Percentiles rank a stretch among this genome's conserved stretches.
These are phyloP conservation scores for Starmerella ratchasimensis DNA, from an alignment of 805 yeast genomes.

Conservation along the genomic window DNA sequence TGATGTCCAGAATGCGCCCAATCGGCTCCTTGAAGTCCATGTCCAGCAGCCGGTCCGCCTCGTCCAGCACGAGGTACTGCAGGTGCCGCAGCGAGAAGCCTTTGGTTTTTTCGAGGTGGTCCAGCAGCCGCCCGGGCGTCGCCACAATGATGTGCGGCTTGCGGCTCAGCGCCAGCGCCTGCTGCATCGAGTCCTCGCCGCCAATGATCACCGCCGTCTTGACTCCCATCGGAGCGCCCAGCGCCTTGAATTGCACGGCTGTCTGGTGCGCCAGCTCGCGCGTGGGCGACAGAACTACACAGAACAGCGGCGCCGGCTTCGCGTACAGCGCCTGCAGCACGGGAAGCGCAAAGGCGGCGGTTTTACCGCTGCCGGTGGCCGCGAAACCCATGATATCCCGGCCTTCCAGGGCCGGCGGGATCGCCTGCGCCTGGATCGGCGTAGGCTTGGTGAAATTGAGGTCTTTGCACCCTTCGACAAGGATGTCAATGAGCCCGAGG, in stretches of 20 bases:
- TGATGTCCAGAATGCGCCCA: constrained; percentile 68
- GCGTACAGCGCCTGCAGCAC: constrained; percentile 83
- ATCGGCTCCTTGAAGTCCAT: constrained; percentile 94
- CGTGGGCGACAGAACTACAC: constrained; percentile 71
- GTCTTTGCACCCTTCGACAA: constrained; percentile 62
- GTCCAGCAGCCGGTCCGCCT: constrained; percentile 89
- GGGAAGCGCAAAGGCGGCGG: constrained; percentile 97
- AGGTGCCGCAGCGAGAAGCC: constrained; percentile 72
- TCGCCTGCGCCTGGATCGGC: constrained; percentile 82
- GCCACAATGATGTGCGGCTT: constrained; percentile 93
- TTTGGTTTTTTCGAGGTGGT: constrained; percentile 82
- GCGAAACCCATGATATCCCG: constrained; percentile 92
- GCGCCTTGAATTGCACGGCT: constrained; percentile 86
- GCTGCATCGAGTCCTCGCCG: constrained; percentile 98
- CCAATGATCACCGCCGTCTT: constrained; percentile 83
- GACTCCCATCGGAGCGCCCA: constrained; percentile 87
- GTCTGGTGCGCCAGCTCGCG: constrained; percentile 47
- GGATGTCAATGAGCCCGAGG: constrained; percentile 28
- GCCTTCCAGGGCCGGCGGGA: constrained; percentile 82
- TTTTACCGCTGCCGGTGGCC: constrained; percentile 95
- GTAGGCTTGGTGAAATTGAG: constrained; percentile 75
- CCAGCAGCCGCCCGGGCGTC: constrained; percentile 82
- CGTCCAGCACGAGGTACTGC: constrained; percentile 84
- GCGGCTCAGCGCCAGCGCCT: constrained; percentile 82
- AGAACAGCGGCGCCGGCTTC: constrained; percentile 76